Percentiles rank a stretch among this genome's conserved stretches.
Conservation (phyloP, 768 basidiomycete genomes). For the Russula sp. region DNA sequence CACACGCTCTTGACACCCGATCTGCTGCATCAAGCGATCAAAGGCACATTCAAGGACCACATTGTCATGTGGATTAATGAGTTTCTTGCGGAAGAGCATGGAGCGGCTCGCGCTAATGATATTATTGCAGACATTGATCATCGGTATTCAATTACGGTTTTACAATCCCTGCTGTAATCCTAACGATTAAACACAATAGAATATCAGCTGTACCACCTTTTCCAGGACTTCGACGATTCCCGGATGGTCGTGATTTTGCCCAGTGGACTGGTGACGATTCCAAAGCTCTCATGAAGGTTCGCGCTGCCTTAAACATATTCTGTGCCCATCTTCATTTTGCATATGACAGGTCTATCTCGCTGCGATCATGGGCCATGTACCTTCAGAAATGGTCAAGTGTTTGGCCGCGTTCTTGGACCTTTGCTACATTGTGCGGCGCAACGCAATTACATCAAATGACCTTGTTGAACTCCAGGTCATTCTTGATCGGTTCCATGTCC, state of each 20-base stretch:
- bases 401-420: neutral
- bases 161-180: neutral
- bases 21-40: neutral
- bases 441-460: too few species aligned
- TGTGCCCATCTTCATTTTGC: neutral
- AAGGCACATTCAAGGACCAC: neutral
- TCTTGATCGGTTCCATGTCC: neutral
- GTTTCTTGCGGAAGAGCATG: neutral
- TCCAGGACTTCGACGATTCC: too few species aligned
- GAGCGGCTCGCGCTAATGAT: neutral
- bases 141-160: neutral
- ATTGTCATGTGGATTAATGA: neutral
- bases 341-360: too few species aligned
- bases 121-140: neutral
- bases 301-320: neutral
- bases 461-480: too few species aligned
- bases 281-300: constrained; percentile 32
- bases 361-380: too few species aligned
- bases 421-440: neutral
- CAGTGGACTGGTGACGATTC: constrained; percentile 36
- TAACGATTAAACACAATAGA: too few species aligned
- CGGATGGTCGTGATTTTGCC: constrained; percentile 18
- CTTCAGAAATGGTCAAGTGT: too few species aligned
- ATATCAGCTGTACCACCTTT: too few species aligned
- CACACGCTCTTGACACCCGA: neutral